phyloP scores from a whole-genome alignment of 345 rosid species.

The Corymbia maculata region DNA sequence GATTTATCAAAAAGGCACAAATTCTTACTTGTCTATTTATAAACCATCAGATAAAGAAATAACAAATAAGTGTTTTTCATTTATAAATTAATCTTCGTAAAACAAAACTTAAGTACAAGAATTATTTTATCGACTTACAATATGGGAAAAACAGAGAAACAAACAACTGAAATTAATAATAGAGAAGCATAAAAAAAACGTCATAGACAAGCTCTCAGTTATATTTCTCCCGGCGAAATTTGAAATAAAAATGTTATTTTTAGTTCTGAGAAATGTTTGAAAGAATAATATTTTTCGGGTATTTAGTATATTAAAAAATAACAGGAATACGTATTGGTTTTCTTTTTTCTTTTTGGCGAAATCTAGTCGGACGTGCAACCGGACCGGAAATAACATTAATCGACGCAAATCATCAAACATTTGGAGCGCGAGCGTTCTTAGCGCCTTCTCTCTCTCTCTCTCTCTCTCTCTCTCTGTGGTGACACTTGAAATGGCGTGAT shows the following conservation, averaged over 20 bases:
- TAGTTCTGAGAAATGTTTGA: not conserved
- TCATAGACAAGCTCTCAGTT: not conserved
- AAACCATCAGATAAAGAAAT: fast-evolving
- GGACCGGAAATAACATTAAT: not conserved
- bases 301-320: not conserved
- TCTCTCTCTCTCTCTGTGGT: not conserved
- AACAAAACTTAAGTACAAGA: not conserved
- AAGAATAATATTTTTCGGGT: not conserved
- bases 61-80: not conserved
- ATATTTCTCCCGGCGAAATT: not conserved
- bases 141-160: not conserved
- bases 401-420: not conserved
- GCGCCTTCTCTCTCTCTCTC: not conserved
- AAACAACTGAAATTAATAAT: not conserved
- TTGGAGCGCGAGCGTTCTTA: not conserved
- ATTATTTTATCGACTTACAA: not conserved
- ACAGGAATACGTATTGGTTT: not conserved
- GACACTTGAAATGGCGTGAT: not conserved
- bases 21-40: not conserved
- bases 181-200: not conserved
- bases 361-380: not conserved
- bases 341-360: fast-evolving
- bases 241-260: no score
- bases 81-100: not conserved
- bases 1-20: not conserved